Percentiles rank a stretch among this genome's conserved stretches.
Evolutionary conservation across 768 basidiomycete genomes (phyloP).

Genomic region (Mycena crocata): DNA sequence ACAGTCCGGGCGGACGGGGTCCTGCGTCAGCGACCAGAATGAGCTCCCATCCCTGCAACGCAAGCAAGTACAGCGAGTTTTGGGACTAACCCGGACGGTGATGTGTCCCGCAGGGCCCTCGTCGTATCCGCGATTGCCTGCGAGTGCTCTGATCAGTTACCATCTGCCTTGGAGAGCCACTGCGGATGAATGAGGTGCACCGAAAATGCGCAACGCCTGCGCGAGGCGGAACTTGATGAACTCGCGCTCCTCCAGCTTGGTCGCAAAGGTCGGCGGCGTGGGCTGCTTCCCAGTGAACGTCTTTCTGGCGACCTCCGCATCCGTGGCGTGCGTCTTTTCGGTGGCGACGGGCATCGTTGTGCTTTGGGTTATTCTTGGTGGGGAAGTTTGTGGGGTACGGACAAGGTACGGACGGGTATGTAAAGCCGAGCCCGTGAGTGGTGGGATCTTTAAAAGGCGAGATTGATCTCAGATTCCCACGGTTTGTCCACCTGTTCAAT

Average conservation of each 20-base stretch:
- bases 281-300: constrained; percentile 26
- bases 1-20: constrained; percentile 52
- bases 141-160: not conserved
- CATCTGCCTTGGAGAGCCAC: not conserved
- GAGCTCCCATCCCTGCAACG: too few relatives aligned
- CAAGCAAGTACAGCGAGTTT: not conserved
- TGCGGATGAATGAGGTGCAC: constrained; percentile 37
- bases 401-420: too few relatives aligned
- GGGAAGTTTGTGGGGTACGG: too few relatives aligned
- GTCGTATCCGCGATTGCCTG: constrained; percentile 55
- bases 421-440: too few relatives aligned
- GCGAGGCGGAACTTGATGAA: constrained; percentile 59
- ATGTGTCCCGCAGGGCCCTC: constrained; percentile 65
- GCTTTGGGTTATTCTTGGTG: too few relatives aligned
- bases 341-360: not conserved
- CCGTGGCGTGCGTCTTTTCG: not conserved
- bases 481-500: too few relatives aligned
- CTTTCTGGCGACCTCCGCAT: not conserved
- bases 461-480: too few relatives aligned
- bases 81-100: constrained; percentile 51
- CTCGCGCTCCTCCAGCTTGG: constrained; percentile 52
- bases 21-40: constrained; percentile 22
- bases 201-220: constrained; percentile 59
- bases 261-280: constrained; percentile 47
- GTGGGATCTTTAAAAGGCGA: too few relatives aligned